Percentiles rank a stretch among this genome's conserved stretches.
Conservation (phyloP, 208 protist genomes). For the Pavlovales sp. region DNA sequence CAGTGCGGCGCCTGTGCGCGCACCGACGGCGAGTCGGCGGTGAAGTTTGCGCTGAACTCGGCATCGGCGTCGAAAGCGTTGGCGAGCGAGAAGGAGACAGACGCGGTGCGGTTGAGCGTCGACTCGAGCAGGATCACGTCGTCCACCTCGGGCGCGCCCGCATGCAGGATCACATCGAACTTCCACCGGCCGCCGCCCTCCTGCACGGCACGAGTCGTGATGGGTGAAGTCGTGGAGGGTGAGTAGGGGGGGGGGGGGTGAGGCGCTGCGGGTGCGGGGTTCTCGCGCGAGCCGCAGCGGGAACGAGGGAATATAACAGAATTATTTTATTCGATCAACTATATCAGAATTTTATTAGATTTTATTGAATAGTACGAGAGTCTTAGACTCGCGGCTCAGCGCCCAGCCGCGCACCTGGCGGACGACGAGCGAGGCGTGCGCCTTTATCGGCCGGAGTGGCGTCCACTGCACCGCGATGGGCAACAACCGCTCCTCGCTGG, state of each 20-base stretch:
- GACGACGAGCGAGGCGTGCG: background rate
- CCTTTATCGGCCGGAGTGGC: slow-evolving; percentile 73
- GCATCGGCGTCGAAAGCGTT: slow-evolving; percentile 77
- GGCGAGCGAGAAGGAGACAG: slow-evolving; percentile 73
- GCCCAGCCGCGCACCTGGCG: background rate
- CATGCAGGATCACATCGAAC: slow-evolving; percentile 74
- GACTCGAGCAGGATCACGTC: slow-evolving; percentile 74
- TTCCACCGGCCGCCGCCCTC: slow-evolving; percentile 70
- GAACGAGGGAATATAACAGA: too few relatives aligned
- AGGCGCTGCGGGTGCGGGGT: too few relatives aligned
- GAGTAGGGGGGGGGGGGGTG: too few relatives aligned
- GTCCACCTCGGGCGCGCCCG: slow-evolving; percentile 70
- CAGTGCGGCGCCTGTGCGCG: too few relatives aligned
- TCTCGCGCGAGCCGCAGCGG: too few relatives aligned
- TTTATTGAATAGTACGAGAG: too few relatives aligned
- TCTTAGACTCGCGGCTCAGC: too few relatives aligned
- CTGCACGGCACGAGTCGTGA: slow-evolving; percentile 67
- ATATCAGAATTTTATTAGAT: too few relatives aligned
- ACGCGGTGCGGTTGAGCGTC: slow-evolving; percentile 62
- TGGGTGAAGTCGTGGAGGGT: too few relatives aligned
- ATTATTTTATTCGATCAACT: too few relatives aligned
- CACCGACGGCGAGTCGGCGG: slow-evolving; percentile 70
- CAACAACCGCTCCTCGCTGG: background rate
- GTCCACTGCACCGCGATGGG: slow-evolving; percentile 67
- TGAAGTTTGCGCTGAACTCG: slow-evolving; percentile 78